Evolutionary conservation across 495 filamentous ascomycete genomes (phyloP), one percentile per base, ranked within the genome.

Genomic region (Bathelium albidoporum): DNA sequence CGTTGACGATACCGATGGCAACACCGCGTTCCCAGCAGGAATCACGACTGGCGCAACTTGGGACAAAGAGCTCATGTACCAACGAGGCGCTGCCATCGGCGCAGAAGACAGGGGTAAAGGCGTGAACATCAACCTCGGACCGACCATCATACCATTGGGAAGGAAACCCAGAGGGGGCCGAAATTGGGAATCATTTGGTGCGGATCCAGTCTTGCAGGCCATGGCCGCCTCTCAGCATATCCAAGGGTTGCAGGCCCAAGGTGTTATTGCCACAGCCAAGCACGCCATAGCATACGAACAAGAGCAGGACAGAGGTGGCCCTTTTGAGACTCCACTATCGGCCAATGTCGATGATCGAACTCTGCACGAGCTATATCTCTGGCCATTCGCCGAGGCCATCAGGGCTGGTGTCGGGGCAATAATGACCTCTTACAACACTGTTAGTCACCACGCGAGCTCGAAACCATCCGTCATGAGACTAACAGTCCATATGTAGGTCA

Each of bases 301-400:
- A 64, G 72, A 74, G 59, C 72, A 94, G 16, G 12, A 12, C 29
- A 12, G 49, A 11, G 49, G 49, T 28, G 49, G 49, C 10, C 49
- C 49, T 71, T 95, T 93, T 78, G 61, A 55, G 58, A 60, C 39
- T 39, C 59, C 59, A 24, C 59, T 60, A 1, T 43, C 28, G 39
- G 32, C 86, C 22, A 97, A 96, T 70, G 78, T 96, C n/a, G 92
- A 96, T 71, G 92, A 97, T 75, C 86, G 83, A 73, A 93, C 91
- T 2, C 82, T 97, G 83, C 92, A 97, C 73, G 92, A 97, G 73
- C 69, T 93, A 39, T 97, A 97, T 72, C 79, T 95, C 14, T 97
- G 92, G 83, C 87, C 88, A 29, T 90, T 89, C 65, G 88, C 87
- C 20, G 87, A 74, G 59, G 72, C 72, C 9, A 68, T 74, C n/a